Conservation (phyloP, 202 grass and related monocot genomes). For the Panicum hallii region DNA sequence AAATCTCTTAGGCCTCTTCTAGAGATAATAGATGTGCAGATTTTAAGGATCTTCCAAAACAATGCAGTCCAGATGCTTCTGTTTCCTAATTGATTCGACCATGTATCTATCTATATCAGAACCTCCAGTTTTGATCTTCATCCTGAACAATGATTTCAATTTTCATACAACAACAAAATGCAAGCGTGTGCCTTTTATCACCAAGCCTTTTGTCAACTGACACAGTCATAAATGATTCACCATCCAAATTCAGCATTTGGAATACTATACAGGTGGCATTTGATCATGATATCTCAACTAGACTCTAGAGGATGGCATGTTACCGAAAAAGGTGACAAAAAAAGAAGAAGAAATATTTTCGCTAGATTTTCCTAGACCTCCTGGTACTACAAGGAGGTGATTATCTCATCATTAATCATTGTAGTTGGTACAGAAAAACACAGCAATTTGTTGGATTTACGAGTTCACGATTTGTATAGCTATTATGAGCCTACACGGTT, state of each 20-base stretch:
- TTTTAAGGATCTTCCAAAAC: background rate
- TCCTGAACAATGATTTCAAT: background rate
- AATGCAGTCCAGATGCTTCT: background rate
- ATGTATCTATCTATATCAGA: background rate
- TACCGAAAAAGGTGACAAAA: background rate
- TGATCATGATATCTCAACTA: background rate
- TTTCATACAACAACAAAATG: background rate
- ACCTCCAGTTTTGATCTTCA: constrained; percentile 11
- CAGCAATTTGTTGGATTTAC: background rate
- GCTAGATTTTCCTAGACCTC: background rate
- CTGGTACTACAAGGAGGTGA: background rate
- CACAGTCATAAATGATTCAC: background rate
- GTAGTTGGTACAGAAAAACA: background rate
- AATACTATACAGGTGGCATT: background rate
- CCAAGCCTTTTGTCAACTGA: background rate
- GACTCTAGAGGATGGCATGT: background rate
- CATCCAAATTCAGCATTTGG: background rate
- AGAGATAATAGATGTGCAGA: background rate
- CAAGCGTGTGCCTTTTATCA: constrained; percentile 26
- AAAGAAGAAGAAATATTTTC: background rate
- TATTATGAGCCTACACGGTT: background rate
- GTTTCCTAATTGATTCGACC: constrained; percentile 22
- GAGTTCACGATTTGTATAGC: background rate
- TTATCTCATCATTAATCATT: background rate
- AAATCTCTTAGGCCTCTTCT: background rate